These are phyloP conservation scores for Trametes elegans DNA, from an alignment of 768 basidiomycete species.

Conservation along the genomic window DNA sequence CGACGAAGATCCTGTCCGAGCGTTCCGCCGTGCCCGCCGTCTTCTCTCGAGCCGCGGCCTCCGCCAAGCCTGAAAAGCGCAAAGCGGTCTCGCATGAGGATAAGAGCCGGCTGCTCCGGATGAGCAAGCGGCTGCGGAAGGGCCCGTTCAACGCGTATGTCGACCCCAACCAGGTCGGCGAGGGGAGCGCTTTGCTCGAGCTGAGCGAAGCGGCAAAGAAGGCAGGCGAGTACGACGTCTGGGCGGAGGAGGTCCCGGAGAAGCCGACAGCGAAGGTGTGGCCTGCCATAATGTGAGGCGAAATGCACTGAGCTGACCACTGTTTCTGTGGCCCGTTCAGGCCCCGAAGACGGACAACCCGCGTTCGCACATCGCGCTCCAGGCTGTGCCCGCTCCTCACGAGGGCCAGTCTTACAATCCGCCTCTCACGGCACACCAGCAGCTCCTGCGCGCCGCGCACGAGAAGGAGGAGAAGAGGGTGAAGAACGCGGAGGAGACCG, in stretches of 20 bases:
- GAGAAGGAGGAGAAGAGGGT: slow-evolving; percentile 60
- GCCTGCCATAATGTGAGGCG: neutral
- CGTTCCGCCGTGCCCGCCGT: slow-evolving; percentile 89
- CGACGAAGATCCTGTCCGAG: slow-evolving; percentile 77
- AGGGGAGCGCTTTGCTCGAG: slow-evolving; percentile 63
- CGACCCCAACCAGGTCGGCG: slow-evolving; percentile 64
- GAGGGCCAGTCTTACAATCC: slow-evolving; percentile 92
- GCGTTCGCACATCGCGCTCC: slow-evolving; percentile 53
- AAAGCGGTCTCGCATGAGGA: slow-evolving; percentile 60
- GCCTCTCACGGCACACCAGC: slow-evolving; percentile 65
- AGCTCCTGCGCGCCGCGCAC: slow-evolving; percentile 66
- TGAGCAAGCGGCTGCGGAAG: slow-evolving; percentile 67
- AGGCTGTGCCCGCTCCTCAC: slow-evolving; percentile 71
- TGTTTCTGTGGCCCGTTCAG: slow-evolving; percentile 30
- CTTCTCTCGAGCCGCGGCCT: slow-evolving; percentile 49
- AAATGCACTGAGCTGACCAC: neutral
- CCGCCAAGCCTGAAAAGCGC: slow-evolving; percentile 34
- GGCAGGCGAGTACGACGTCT: slow-evolving; percentile 67
- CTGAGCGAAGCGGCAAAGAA: slow-evolving; percentile 67
- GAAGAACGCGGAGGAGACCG: slow-evolving; percentile 50
- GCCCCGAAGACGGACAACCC: slow-evolving; percentile 47
- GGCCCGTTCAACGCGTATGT: slow-evolving; percentile 73
- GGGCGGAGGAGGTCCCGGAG: slow-evolving; percentile 38
- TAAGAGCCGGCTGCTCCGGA: slow-evolving; percentile 71
- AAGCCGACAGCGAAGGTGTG: slow-evolving; percentile 53